These are phyloP conservation scores for Sequoiadendron giganteum DNA, from an alignment of 75 land plant species.

Conservation along the genomic window DNA sequence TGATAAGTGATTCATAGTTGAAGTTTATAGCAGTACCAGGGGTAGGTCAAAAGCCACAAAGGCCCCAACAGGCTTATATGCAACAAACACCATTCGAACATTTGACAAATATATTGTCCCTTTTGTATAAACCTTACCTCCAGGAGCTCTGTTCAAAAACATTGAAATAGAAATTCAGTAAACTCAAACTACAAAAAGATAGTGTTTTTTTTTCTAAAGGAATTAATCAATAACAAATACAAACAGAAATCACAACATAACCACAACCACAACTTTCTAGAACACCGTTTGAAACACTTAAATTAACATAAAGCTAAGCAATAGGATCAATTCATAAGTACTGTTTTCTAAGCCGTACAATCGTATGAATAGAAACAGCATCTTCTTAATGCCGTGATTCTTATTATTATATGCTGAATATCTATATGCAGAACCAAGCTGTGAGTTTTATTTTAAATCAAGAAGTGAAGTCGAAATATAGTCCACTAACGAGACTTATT, in stretches of 20 bases:
- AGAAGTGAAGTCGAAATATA: background rate
- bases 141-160: constrained; percentile 32
- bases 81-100: constrained; percentile 77
- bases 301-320: background rate
- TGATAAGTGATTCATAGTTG: background rate
- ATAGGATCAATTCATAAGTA: background rate
- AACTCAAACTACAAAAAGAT: background rate
- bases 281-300: background rate
- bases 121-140: constrained; percentile 55
- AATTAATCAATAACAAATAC: background rate
- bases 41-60: constrained; percentile 82
- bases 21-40: constrained; percentile 47
- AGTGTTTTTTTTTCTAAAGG: background rate
- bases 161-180: constrained; percentile 6
- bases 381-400: background rate
- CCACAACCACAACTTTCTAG: background rate
- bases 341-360: background rate
- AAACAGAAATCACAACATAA: background rate
- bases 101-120: constrained; percentile 78
- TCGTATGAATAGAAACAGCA: background rate
- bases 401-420: background rate
- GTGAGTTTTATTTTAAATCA: background rate
- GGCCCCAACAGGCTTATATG: constrained; percentile 57
- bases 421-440: background rate
- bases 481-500: background rate